A percentile compares a stretch with the other conserved stretches of the same genome.
These are phyloP conservation scores for Penicillium goetzii DNA, from an alignment of 495 filamentous ascomycete species.

Conservation along the genomic window DNA sequence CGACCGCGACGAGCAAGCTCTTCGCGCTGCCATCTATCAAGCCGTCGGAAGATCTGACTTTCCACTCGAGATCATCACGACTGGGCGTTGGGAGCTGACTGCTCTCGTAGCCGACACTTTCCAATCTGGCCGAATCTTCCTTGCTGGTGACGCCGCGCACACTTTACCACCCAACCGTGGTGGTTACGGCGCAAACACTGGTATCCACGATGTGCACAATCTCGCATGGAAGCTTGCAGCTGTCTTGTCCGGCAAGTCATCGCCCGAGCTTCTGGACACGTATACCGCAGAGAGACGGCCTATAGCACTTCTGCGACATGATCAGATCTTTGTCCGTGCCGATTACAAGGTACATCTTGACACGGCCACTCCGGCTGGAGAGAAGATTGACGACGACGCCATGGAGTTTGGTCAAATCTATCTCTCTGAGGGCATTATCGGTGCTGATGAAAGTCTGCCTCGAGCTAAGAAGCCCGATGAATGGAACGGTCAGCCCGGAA, in stretches of 20 bases:
- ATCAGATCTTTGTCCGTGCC: conserved; percentile 34
- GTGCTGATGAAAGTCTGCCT: conserved; percentile 18
- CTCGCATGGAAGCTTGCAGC: conserved; percentile 54
- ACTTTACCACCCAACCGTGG: conserved; percentile 51
- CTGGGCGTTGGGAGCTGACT: conserved; percentile 33
- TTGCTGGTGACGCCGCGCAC: conserved; percentile 57
- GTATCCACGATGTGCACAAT: conserved; percentile 51
- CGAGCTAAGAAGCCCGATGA: conserved; percentile 32
- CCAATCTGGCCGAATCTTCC: conserved; percentile 42
- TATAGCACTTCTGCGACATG: conserved; percentile 39
- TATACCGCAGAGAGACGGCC: conserved; percentile 57
- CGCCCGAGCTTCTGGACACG: conserved; percentile 46
- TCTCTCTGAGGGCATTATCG: conserved; percentile 21
- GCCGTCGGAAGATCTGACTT: conserved; percentile 29
- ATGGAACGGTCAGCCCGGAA: conserved; percentile 35
- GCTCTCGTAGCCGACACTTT: conserved; percentile 34
- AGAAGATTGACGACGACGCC: conserved; percentile 32
- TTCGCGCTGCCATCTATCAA: conserved; percentile 22
- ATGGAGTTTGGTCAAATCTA: conserved; percentile 36
- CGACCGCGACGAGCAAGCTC: conserved; percentile 26
- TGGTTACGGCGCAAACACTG: conserved; percentile 54
- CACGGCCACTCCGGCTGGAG: conserved; percentile 10
- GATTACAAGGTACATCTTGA: conserved; percentile 33
- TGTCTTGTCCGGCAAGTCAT: conserved; percentile 46
- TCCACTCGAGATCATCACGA: conserved; percentile 34